phyloP scores from a whole-genome alignment of 176 grass and related monocot genomes.

The Aegilops longissima region DNA sequence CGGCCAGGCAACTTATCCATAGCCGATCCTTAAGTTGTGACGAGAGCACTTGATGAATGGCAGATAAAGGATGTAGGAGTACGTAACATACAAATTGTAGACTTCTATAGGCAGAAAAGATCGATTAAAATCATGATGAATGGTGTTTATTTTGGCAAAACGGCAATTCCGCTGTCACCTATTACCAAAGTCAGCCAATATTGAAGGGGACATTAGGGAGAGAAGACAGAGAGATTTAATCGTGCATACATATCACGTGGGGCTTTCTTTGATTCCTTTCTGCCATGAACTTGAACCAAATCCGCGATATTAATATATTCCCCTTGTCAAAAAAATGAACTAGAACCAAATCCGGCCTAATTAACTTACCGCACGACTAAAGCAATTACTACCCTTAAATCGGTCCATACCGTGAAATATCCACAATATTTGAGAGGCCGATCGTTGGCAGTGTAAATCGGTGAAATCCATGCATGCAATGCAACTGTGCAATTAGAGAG shows the following conservation, averaged over 20 bases:
- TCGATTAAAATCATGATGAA: not conserved
- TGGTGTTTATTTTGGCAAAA: not conserved
- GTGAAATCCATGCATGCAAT: not conserved
- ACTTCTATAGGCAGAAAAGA: not conserved
- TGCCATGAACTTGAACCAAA: not conserved
- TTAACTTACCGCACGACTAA: not conserved
- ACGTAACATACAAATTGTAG: not conserved
- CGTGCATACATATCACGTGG: conserved; percentile 3
- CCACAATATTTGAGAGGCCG: not conserved
- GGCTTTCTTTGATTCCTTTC: not conserved
- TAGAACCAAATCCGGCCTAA: not conserved
- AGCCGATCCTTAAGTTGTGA: not conserved
- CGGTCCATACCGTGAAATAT: not conserved
- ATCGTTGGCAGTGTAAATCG: not conserved
- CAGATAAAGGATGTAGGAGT: not conserved
- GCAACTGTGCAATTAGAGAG: not conserved
- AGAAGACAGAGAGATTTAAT: not conserved
- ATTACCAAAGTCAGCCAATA: not conserved
- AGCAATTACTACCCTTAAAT: not conserved
- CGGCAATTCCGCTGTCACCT: not conserved
- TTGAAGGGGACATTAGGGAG: not conserved
- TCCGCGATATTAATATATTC: not conserved
- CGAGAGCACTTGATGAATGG: not conserved
- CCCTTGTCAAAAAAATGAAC: not conserved
- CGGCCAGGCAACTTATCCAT: too few relatives aligned